Conservation (phyloP, 306 rosid genomes). For the Spatholobus suberectus region DNA sequence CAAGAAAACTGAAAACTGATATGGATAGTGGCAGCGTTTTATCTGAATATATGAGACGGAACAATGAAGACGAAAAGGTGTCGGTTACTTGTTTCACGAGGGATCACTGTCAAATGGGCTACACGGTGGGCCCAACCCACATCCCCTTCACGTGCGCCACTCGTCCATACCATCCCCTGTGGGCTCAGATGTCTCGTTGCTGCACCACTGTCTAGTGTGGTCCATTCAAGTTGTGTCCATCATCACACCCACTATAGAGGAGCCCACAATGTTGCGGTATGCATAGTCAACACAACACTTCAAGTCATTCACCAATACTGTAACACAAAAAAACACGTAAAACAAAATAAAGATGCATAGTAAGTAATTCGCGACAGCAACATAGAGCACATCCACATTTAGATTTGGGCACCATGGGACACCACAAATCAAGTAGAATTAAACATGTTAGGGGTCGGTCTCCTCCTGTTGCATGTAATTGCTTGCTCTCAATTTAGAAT, state of each 20-base stretch:
- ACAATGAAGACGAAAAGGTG: conserved; percentile 23
- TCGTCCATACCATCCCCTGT: conserved; percentile 42
- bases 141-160: conserved; percentile 57
- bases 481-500: conserved; percentile 23
- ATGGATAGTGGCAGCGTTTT: conserved; percentile 16
- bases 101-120: conserved; percentile 48
- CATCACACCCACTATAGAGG: neutral
- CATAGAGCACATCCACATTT: neutral
- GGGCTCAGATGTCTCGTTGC: conserved; percentile 51
- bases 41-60: neutral
- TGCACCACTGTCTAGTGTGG: conserved; percentile 49
- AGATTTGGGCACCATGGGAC: neutral
- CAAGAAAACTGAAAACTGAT: conserved; percentile 30
- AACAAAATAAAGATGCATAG: neutral
- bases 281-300: conserved; percentile 33
- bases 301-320: neutral
- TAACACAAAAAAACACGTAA: neutral
- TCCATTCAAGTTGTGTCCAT: conserved; percentile 50
- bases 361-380: conserved; percentile 37
- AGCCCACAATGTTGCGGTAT: conserved; percentile 8
- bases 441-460: neutral
- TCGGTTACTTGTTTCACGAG: conserved; percentile 47
- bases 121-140: conserved; percentile 48
- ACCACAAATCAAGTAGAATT: conserved; percentile 26
- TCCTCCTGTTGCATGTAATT: neutral